Conservation (phyloP, 1,284 basidiomycete species). For the Gymnopus androsaceus region DNA sequence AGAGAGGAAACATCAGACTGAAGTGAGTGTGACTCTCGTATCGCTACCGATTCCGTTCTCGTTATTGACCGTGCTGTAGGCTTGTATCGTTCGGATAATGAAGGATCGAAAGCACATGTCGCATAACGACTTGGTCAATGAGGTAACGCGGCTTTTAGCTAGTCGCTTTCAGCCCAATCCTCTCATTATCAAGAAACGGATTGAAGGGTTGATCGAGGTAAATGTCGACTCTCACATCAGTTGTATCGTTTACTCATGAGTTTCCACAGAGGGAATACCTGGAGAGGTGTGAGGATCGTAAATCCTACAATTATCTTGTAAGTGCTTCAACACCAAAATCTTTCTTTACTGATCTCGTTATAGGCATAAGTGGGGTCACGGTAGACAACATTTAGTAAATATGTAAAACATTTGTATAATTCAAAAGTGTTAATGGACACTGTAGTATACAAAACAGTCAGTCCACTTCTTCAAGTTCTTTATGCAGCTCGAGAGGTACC, state of each 20-base stretch:
- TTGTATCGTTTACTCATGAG: constrained; percentile 8
- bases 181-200: constrained; percentile 87
- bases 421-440: too few species aligned
- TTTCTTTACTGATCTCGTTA: not conserved
- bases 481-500: not conserved
- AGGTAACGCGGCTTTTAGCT: constrained; percentile 86
- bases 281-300: constrained; percentile 77
- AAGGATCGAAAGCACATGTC: constrained; percentile 91
- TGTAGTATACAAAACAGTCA: too few species aligned
- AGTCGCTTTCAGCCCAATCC: constrained; percentile 87
- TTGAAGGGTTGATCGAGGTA: constrained; percentile 94
- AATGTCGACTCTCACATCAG: constrained; percentile 19
- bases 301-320: constrained; percentile 80
- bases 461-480: not conserved
- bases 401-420: too few species aligned
- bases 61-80: constrained; percentile 49
- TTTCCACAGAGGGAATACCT: constrained; percentile 73
- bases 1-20: constrained; percentile 87
- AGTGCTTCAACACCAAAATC: constrained; percentile 18
- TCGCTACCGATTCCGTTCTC: not conserved
- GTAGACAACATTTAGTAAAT: too few species aligned
- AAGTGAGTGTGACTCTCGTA: constrained; percentile 56
- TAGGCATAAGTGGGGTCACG: too few species aligned
- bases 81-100: constrained; percentile 97
- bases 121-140: constrained; percentile 89